A percentile compares a stretch with the other conserved stretches of the same genome.
Evolutionary conservation across 495 filamentous ascomycete genomes (phyloP).

Genomic region (Cercophora samala): DNA sequence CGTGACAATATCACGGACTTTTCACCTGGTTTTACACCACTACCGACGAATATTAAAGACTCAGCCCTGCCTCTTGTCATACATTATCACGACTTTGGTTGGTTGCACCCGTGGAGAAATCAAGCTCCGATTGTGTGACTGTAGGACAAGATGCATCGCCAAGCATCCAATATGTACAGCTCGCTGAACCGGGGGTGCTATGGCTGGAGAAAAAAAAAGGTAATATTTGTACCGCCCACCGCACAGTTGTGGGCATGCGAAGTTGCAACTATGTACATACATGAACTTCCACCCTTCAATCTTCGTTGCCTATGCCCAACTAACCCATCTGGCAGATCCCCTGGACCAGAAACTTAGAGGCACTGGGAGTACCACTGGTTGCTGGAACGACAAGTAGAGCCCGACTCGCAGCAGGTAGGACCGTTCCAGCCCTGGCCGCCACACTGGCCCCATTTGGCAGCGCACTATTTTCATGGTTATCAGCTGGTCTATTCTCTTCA

Average conservation of each 20-base stretch:
- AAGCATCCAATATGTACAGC: not conserved
- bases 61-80: not conserved
- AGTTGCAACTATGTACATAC: not conserved
- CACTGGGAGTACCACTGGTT: constrained; percentile 54
- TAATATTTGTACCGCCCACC: not conserved
- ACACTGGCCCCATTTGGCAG: constrained; percentile 46
- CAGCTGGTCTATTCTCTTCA: not conserved
- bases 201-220: not conserved
- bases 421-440: constrained; percentile 49
- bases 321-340: no score
- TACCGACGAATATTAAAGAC: not conserved
- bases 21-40: not conserved
- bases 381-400: constrained; percentile 41
- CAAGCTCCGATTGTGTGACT: not conserved
- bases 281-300: no score
- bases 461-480: constrained; percentile 17
- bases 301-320: no score
- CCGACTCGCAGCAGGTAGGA: constrained; percentile 42
- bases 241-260: not conserved
- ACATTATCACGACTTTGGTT: not conserved
- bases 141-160: not conserved
- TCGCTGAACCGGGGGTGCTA: no score
- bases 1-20: no score
- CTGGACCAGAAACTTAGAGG: no score
- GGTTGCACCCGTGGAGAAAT: not conserved